Evolutionary conservation across 2,329 filamentous ascomycete species (phyloP), one percentile per base, ranked within the genome.

Genomic region (Penicillium sp.): DNA sequence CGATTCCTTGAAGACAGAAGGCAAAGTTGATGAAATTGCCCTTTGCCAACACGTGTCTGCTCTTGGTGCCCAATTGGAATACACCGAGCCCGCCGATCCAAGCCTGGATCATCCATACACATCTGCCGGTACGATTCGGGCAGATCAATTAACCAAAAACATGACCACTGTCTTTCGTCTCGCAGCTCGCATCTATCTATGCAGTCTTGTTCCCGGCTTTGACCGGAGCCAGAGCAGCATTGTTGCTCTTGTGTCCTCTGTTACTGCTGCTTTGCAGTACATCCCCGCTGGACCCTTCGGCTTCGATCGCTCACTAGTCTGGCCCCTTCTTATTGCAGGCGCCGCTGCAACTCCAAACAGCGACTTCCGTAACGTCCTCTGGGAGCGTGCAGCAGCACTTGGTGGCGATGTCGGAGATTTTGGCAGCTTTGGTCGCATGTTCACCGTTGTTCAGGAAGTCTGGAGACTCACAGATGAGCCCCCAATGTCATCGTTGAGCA

Each of bases 101-200:
- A 72, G 83, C 79, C 58, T 90, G 79, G 80, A 87, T 35, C 66
- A 86, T 61, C 81, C 84, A 60, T 83, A 80, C 68, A 80, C 80
- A 1, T 24, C 63, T 0, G 90, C 88, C 58, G 91, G 91, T 57
- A 86, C 87, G 47, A 84, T 97, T 64, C 88, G 88, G 55, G 90
- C 93, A 3, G 90, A 90, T 70, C 89, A 96, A 75, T 84, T 98
- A 62, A 89, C 88, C 71, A 87, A 85, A 75, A 96, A 96, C 80
- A 91, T 98, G 76, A 96, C 92, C 0, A 84, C 88, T 42, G 87
- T 96, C 44, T 99, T 96, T 85, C 90, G 93, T 68, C 81, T 96
- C 53, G 93, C 93, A 2, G 93, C 93, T 3, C 89, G 93, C 70
- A 92, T 99, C 78, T 97, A 97, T 77, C 87, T 98, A n/a, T 96